Base-by-base conservation (phyloP, 306 rosid genomes). In the Geum urbanum region DNA sequence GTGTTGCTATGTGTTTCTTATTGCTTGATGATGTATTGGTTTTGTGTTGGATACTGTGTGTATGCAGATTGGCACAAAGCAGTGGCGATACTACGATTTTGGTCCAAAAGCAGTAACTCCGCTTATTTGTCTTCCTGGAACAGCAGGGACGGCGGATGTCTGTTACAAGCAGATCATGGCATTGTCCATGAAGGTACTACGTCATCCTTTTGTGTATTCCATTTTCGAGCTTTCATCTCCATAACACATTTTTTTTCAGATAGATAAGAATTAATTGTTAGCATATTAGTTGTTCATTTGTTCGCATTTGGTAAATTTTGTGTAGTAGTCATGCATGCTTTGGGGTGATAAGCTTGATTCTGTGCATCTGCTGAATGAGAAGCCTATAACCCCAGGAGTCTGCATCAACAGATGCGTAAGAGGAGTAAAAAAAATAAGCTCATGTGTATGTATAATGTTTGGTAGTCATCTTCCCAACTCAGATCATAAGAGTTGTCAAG, bases 71-170 rank as follows among this genome's bases (percentile, higher is more conserved):
- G 99, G 99, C 72, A 89, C 91, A 10, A 95, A 89, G 74, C 95
- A 91, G 76, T 89, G 99, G 99, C 88, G 95, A 18, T 95, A 91
- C 84, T 95, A 95, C 77, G 99, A 95, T 80, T 95, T 91, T 51
- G 99, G 99, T 74, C 99, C 99, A 0, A 95, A 95, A 83, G 86
- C 65, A 22, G 99, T 95, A 4, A 92, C 96, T 82, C 99, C 99
- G 18, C 97, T 95, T 51, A 87, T 95, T 15, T 95, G 99, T 81
- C 95, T 95, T 80, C 97, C 99, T 59, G 99, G 97, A 76, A 95
- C 91, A 32, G 97, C 92, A 5, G 97, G 99, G 74, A 95, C 97
- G 16, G 96, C 97, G 0, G 99, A 95, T 87, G 97, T 95, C 40
- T 89, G 91, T 79, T 95, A 95, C 80, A 95, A 95, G 78, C 99